Conservation (phyloP, 345 rosid species). For the Acer saccharum region DNA sequence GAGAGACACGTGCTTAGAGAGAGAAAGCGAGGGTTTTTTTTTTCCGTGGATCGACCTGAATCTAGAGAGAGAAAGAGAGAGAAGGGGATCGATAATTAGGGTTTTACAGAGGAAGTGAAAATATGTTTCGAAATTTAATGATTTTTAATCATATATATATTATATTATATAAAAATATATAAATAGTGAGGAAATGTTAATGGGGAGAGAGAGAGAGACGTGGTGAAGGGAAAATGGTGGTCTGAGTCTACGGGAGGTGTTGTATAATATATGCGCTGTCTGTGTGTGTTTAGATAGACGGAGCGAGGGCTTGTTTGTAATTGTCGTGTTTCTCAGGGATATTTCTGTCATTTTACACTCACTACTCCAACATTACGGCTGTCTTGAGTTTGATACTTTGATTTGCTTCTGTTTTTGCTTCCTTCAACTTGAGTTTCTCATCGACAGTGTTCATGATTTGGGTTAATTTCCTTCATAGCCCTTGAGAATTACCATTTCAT, state of each 20-base stretch:
- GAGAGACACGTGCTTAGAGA: not conserved
- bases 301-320: not conserved
- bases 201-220: not conserved
- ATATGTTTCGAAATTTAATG: not conserved
- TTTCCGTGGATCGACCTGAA: not conserved
- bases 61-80: constrained; percentile 1
- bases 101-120: constrained; percentile 36
- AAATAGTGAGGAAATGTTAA: not conserved
- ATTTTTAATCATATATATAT: not conserved
- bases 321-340: not conserved
- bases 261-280: too few species aligned
- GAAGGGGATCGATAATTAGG: constrained; percentile 35
- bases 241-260: not conserved
- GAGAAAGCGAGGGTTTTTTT: not conserved
- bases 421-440: too few species aligned
- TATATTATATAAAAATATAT: not conserved
- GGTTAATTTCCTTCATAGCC: too few species aligned
- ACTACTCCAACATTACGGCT: too few species aligned
- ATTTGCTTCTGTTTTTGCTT: too few species aligned
- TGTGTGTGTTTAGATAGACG: too few species aligned
- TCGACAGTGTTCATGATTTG: too few species aligned
- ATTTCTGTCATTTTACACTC: too few species aligned
- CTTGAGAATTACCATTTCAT: too few species aligned
- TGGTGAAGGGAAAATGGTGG: not conserved
- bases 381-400: too few species aligned